Base-by-base conservation (phyloP, 805 yeast species). In the Starmerella floricola region DNA sequence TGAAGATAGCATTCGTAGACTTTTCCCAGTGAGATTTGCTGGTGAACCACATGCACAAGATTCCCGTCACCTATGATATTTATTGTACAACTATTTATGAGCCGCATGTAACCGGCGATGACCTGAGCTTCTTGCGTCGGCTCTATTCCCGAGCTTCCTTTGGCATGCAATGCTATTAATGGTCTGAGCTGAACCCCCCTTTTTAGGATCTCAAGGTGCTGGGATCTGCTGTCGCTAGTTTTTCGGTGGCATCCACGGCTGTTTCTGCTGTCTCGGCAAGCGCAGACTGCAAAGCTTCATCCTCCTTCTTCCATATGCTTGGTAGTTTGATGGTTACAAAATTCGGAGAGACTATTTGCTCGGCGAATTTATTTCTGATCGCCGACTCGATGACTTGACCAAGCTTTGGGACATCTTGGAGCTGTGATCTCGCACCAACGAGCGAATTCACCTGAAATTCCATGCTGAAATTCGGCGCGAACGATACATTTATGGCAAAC, bases 371-470 rank as follows among this genome's bases (percentile, higher is more conserved):
- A 42, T 77, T 77, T 48, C 91, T 71, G 31, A 91, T 69, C 46
- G 79, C 78, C 44, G 74, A 75, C 57, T 91, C 97, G 31, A 91
- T 77, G 32, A 91, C 64, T 44, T 83, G 78, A 8, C 94, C 76
- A 30, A 91, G 76, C 55, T 91, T 86, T 6, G 99, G 98, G 13
- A 91, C 82, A 55, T 91, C 85, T 60, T 87, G 94, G 21, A 91
- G 66, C 57, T 88, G 81, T 0, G 97, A 84, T 36, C 94, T 70
- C 1, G 96, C 82, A 1, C 99, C 99, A 39, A 91, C 84, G 31
- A 88, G 64, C 1, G 95, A 84, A 54, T 78, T 78, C n/a, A 85
- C 77, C 33, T 80, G 78, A 61, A 91, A 87, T 55, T 88, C 96
- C 50, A 91, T 66, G 43, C 88, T 66, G 61, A 84, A 91, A 56